Conservation (phyloP, 1,284 basidiomycete species). For the Sanghuangporus baumii region DNA sequence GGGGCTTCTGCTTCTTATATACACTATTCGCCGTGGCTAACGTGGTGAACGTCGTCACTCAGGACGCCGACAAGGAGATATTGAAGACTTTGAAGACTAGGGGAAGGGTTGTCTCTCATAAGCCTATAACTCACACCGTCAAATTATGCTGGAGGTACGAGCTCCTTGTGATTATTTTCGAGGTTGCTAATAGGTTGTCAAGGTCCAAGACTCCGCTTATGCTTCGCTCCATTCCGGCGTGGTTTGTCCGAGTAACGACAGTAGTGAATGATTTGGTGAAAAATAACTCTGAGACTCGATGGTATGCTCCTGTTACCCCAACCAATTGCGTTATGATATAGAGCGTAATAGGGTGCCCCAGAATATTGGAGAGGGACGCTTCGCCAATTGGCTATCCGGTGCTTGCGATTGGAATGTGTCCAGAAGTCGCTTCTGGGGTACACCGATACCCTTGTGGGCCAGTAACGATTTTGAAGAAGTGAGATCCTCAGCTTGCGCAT, state of each 20-base stretch:
- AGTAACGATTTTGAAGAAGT: constrained; percentile 92
- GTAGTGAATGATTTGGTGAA: constrained; percentile 82
- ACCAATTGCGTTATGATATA: too few species aligned
- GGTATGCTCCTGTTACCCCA: too few species aligned
- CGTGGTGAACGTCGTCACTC: not conserved
- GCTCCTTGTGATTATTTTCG: not conserved
- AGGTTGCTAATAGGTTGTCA: not conserved
- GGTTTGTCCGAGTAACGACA: constrained; percentile 93
- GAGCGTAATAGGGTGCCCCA: not conserved
- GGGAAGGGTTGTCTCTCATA: constrained; percentile 77
- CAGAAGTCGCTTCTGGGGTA: constrained; percentile 99
- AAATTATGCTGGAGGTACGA: constrained; percentile 75
- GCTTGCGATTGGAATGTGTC: constrained; percentile 99
- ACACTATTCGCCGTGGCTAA: not conserved
- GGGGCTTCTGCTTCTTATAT: too few species aligned
- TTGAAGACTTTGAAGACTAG: constrained; percentile 35
- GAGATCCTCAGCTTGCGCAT: constrained; percentile 11
- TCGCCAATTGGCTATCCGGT: constrained; percentile 96
- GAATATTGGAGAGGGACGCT: constrained; percentile 62
- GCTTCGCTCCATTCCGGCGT: constrained; percentile 92
- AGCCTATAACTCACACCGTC: too few species aligned
- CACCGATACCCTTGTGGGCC: constrained; percentile 94
- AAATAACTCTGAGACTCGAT: constrained; percentile 44
- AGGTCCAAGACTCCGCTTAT: constrained; percentile 94
- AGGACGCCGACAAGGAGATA: not conserved